Conservation (phyloP, 192 early-diverging fungal species). For the Umbelopsis sp. region DNA sequence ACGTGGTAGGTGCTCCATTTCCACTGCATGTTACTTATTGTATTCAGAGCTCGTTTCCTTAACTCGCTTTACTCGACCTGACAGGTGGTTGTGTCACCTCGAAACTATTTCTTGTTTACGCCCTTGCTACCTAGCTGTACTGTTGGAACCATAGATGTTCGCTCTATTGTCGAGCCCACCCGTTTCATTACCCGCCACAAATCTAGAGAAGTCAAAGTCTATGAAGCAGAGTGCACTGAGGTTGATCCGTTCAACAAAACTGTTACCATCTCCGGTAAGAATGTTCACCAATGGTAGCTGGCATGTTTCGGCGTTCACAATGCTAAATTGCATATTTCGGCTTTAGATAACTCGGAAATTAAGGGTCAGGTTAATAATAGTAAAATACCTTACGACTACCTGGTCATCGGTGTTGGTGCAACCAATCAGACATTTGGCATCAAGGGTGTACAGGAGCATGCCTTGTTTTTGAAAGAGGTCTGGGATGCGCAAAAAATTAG, state of each 20-base stretch:
- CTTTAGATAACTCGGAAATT: constrained; percentile 67
- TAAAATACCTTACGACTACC: constrained; percentile 68
- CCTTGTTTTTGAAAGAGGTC: constrained; percentile 68
- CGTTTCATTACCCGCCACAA: constrained; percentile 84
- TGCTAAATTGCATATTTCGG: not conserved
- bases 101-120: constrained; percentile 90
- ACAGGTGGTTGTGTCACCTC: constrained; percentile 70
- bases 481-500: constrained; percentile 78
- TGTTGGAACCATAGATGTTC: constrained; percentile 80
- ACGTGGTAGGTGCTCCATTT: constrained; percentile 9
- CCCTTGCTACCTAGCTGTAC: constrained; percentile 69
- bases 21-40: no score
- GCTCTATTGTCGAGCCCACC: constrained; percentile 82
- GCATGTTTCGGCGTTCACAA: not conserved
- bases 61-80: constrained; percentile 3
- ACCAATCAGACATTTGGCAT: constrained; percentile 80
- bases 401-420: constrained; percentile 70
- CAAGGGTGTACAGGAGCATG: constrained; percentile 65
- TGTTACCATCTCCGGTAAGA: constrained; percentile 67
- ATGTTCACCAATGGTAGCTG: not conserved
- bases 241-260: constrained; percentile 77
- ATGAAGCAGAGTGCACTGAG: constrained; percentile 85
- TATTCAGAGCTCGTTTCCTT: constrained; percentile 23
- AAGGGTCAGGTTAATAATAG: constrained; percentile 54
- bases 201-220: constrained; percentile 75